phyloP scores from a whole-genome alignment of 2,329 filamentous ascomycete genomes.

The Diaporthe velutina region DNA sequence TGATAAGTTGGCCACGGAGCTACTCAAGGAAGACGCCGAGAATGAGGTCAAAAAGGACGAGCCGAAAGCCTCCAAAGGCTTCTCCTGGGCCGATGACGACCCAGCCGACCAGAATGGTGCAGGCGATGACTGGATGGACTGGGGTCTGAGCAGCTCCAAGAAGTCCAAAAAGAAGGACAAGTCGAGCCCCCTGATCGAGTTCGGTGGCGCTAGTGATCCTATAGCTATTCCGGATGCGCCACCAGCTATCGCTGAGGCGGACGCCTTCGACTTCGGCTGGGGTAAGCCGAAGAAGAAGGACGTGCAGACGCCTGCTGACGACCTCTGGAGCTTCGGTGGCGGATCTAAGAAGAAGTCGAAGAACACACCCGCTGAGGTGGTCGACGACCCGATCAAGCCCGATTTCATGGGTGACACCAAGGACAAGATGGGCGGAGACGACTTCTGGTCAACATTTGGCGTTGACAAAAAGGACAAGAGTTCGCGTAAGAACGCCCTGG shows the following conservation, averaged over 20 bases:
- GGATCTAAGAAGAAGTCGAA: slow-evolving; percentile 65
- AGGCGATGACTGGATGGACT: slow-evolving; percentile 39
- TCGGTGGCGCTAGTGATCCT: slow-evolving; percentile 39
- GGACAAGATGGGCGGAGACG: slow-evolving; percentile 49
- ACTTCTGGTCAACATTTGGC: slow-evolving; percentile 57
- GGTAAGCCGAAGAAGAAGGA: slow-evolving; percentile 42
- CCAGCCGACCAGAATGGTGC: slow-evolving; percentile 8
- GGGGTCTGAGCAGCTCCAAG: slow-evolving; percentile 48
- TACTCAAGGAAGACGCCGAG: slow-evolving; percentile 46
- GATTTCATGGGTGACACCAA: slow-evolving; percentile 60
- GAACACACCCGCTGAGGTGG: slow-evolving; percentile 60
- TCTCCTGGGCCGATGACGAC: slow-evolving; percentile 39
- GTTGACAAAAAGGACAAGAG: slow-evolving; percentile 59
- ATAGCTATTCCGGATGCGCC: slow-evolving; percentile 25
- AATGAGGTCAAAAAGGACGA: slow-evolving; percentile 34
- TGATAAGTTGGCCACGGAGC: slow-evolving; percentile 26
- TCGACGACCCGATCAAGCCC: slow-evolving; percentile 60
- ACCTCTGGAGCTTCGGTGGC: slow-evolving; percentile 51
- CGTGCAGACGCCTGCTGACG: slow-evolving; percentile 57
- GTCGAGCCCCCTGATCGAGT: slow-evolving; percentile 36
- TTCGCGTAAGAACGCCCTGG: slow-evolving; percentile 52
- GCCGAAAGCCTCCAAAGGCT: not conserved
- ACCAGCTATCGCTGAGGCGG: slow-evolving; percentile 42
- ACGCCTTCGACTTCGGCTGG: slow-evolving; percentile 48
- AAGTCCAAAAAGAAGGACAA: slow-evolving; percentile 55